These are phyloP conservation scores for Panaeolus cyanescens DNA, from an alignment of 768 basidiomycete species.

Conservation along the genomic window DNA sequence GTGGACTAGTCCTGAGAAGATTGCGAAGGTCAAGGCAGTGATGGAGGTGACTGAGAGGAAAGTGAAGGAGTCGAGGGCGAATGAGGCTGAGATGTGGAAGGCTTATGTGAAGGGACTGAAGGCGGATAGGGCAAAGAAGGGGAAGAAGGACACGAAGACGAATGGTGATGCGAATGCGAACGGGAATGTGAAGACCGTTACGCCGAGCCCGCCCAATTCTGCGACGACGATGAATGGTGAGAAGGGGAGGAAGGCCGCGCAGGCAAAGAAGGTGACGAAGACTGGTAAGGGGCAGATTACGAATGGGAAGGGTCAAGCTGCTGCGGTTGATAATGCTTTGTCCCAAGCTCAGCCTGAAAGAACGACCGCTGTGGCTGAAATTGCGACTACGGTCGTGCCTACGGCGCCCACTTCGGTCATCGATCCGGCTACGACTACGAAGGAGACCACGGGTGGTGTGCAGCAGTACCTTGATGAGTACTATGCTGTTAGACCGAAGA, in stretches of 20 bases:
- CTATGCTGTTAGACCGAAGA: not conserved
- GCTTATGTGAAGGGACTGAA: constrained; percentile 18
- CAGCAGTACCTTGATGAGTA: not conserved
- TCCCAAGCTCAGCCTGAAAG: not conserved
- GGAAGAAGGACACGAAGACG: not conserved
- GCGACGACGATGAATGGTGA: not conserved
- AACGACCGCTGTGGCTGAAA: not conserved
- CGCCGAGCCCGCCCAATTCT: not conserved
- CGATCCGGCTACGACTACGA: too few species aligned
- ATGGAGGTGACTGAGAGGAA: constrained; percentile 27
- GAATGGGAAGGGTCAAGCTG: not conserved
- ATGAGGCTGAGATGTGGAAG: constrained; percentile 21
- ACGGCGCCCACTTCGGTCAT: not conserved
- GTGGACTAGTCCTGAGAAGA: constrained; percentile 40
- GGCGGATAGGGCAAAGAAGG: too few species aligned
- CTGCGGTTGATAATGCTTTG: not conserved
- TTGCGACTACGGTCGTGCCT: not conserved
- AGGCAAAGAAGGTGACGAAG: not conserved
- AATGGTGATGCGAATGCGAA: not conserved
- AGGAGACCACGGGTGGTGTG: too few species aligned
- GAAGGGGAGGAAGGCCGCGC: too few species aligned
- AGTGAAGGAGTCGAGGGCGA: constrained; percentile 16
- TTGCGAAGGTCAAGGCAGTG: constrained; percentile 28
- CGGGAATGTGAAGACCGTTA: not conserved
- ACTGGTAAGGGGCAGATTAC: not conserved